These are phyloP conservation scores for Trifolium dubium DNA, from an alignment of 306 rosid genomes.

Conservation along the genomic window DNA sequence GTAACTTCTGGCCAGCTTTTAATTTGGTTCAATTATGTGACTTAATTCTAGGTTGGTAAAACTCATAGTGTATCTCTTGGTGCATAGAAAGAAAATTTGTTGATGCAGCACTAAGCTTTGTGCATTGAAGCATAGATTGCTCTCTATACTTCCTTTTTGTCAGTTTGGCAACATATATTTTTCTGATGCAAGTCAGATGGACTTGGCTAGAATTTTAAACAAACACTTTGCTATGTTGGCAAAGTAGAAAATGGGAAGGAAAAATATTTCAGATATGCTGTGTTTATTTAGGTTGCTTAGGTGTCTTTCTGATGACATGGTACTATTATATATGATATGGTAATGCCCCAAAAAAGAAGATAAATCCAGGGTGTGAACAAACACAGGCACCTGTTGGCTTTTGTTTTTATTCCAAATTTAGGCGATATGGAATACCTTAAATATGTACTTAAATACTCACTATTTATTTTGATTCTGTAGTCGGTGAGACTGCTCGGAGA, in stretches of 20 bases:
- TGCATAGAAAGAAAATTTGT: conserved; percentile 3
- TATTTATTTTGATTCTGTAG: conserved; percentile 49
- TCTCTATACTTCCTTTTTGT: background rate
- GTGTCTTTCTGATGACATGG: conserved; percentile 8
- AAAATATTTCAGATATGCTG: conserved; percentile 1
- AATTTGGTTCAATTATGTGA: conserved; percentile 24
- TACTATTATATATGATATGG: background rate
- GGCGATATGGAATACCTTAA: conserved; percentile 24
- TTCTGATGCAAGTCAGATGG: conserved; percentile 32
- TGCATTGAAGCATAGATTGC: conserved; percentile 26
- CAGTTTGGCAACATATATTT: conserved; percentile 6
- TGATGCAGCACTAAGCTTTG: conserved; percentile 10
- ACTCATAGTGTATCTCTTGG: conserved; percentile 24
- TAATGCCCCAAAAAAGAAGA: conserved; percentile 21
- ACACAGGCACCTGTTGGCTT: background rate
- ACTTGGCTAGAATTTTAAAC: conserved; percentile 33
- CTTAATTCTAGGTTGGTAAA: conserved; percentile 3
- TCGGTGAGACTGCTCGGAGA: conserved; percentile 94
- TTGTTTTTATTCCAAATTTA: conserved; percentile 33
- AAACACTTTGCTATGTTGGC: conserved; percentile 9
- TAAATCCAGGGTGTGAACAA: conserved; percentile 4
- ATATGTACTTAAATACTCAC: conserved; percentile 4
- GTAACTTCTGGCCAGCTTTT: conserved; percentile 26
- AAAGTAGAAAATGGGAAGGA: conserved; percentile 19
- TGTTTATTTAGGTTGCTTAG: conserved; percentile 1